Conservation (phyloP, 2,329 filamentous ascomycete genomes). For the Fusarium sp. region DNA sequence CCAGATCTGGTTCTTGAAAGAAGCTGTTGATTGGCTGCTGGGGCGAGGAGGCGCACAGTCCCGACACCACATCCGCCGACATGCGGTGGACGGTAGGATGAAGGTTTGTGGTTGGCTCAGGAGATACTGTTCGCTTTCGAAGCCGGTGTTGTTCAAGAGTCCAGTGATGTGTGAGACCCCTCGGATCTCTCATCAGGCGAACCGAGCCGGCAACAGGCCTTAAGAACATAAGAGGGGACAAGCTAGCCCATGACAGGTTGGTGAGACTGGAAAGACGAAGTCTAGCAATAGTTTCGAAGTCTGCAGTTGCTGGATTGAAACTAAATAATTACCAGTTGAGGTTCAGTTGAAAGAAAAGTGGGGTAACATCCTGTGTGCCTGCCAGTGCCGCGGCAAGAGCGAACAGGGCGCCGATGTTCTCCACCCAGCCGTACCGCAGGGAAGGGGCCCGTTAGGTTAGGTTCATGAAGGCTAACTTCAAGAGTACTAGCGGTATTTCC, state of each 20-base stretch:
- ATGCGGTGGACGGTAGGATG: conserved; percentile 31
- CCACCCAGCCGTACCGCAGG: conserved; percentile 20
- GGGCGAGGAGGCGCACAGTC: conserved; percentile 38
- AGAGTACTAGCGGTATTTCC: conserved; percentile 3
- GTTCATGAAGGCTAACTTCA: conserved; percentile 3
- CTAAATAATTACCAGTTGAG: conserved; percentile 12
- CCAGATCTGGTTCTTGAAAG: neutral
- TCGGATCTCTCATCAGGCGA: neutral
- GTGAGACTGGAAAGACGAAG: too few relatives aligned
- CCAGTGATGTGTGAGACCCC: neutral
- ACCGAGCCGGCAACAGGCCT: too few relatives aligned
- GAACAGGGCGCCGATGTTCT: conserved; percentile 23
- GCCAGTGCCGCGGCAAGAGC: conserved; percentile 39
- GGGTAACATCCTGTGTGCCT: conserved; percentile 3
- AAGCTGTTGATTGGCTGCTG: conserved; percentile 36
- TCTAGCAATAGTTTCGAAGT: neutral
- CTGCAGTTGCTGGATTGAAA: neutral
- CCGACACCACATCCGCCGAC: conserved; percentile 43
- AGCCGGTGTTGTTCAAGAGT: conserved; percentile 10
- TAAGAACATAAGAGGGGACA: neutral
- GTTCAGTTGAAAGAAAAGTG: conserved; percentile 9
- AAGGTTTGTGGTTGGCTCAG: conserved; percentile 26
- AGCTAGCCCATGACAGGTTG: neutral
- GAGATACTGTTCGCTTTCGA: conserved; percentile 18
- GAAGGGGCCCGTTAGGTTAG: conserved; percentile 16